Conservation (phyloP, 352 stramenopile genomes). For the Pythium rishiriense region DNA sequence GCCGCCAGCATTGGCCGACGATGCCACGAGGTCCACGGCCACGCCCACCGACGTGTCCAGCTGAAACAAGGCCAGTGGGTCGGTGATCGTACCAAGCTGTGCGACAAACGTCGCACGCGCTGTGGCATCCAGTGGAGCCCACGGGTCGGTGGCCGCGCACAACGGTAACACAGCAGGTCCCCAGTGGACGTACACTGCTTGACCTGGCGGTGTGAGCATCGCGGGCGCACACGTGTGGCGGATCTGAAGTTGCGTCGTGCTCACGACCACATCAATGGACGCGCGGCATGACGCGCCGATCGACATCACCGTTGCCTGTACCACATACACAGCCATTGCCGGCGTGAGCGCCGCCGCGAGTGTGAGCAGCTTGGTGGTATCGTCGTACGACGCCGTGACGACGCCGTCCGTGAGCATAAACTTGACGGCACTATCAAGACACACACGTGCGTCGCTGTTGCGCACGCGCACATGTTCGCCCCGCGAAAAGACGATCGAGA, state of each 20-base stretch:
- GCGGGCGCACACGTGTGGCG: constrained; percentile 30
- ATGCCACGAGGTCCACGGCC: constrained; percentile 39
- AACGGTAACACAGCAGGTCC: constrained; percentile 70
- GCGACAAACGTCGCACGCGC: constrained; percentile 32
- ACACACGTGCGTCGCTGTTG: constrained; percentile 61
- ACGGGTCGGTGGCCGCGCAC: constrained; percentile 50
- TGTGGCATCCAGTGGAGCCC: constrained; percentile 37
- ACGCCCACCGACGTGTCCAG: constrained; percentile 50
- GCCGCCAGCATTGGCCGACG: constrained; percentile 21
- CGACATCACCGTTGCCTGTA: constrained; percentile 41
- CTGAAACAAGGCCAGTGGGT: constrained; percentile 59
- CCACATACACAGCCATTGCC: constrained; percentile 31
- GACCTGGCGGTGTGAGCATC: constrained; percentile 23
- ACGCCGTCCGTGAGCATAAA: constrained; percentile 47
- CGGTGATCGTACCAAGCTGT: constrained; percentile 34
- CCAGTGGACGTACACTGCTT: constrained; percentile 55
- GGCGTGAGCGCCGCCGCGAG: constrained; percentile 37
- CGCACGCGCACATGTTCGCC: constrained; percentile 65
- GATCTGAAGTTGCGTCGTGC: constrained; percentile 33
- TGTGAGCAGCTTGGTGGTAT: constrained; percentile 33
- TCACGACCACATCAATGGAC: constrained; percentile 21
- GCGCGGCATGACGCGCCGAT: constrained; percentile 43
- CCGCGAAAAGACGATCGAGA: constrained; percentile 47
- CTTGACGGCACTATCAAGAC: constrained; percentile 55
- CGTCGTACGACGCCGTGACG: constrained; percentile 35